Base-by-base conservation (phyloP, 441 rosid genomes). In the Gossypium gossypioides region DNA sequence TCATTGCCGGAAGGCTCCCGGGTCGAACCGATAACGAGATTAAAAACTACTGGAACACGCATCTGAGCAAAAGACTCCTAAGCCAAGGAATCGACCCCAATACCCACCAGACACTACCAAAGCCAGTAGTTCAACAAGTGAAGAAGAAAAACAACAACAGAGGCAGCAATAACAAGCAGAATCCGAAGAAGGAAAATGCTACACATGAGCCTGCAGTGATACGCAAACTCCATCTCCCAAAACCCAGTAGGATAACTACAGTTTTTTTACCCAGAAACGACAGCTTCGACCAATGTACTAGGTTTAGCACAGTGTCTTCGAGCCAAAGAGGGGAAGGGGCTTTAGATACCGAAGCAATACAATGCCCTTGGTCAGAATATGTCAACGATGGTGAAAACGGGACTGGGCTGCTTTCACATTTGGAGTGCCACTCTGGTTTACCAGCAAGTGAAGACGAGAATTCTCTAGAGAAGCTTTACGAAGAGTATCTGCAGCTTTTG, bases 21-120 rank as follows among this genome's bases (percentile, higher is more conserved):
- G 92, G 92, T 68, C 87, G 92, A 78, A 88, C 92, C 54, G 92
- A 88, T 79, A 88, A 88, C 79, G 92, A 88, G 88, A 84, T 88
- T 18, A 88, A 88, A 65, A 88, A 88, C 56, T 82, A 88, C 27
- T 88, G 88, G 90, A 88, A 88, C 57, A 81, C 88, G 48, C 82
- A 88, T 68, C 82, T 88, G 18, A 79, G 81, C 68, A 88, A 82
- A 61, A 70, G 71, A 60, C 72, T 83, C 66, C 56, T 74, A 44
- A 79, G 70, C 73, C 85, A 80, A 69, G 85, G 84, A 32, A 78
- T 81, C 16, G 82, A 77, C 62, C 84, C 82, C 1, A 65, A 62
- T 1, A 78, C 86, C 74, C 84, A 80, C 76, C 74, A 68, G 15
- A 79, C 78, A 44, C 24, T 77, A 22, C 2, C 78, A 8, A 57